Percentiles rank a stretch among this genome's conserved stretches.
phyloP scores from a whole-genome alignment of 176 grass and related monocot species.

The Musa itinerans region DNA sequence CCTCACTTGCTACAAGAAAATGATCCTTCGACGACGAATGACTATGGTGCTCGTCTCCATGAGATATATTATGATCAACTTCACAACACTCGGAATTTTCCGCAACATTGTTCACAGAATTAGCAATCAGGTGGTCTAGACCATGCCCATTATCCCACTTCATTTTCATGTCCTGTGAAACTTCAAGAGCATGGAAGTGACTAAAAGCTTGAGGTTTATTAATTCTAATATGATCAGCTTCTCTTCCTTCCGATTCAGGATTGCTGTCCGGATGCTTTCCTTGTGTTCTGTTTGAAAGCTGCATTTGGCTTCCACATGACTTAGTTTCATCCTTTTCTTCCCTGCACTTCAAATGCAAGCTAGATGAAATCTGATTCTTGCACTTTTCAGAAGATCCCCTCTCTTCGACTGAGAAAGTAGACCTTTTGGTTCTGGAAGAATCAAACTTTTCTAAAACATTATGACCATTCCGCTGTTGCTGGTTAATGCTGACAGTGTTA shows the following conservation, averaged over 20 bases:
- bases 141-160: background rate
- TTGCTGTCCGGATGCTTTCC: conserved; percentile 13
- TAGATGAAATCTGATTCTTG: conserved; percentile 25
- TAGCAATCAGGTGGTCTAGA: background rate
- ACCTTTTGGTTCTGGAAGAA: conserved; percentile 39
- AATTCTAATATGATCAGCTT: conserved; percentile 31
- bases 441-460: conserved; percentile 33
- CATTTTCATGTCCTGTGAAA: background rate
- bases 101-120: conserved; percentile 13
- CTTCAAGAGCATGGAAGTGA: conserved; percentile 21
- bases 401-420: conserved; percentile 18
- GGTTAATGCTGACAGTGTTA: conserved; percentile 25
- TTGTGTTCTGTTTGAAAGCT: conserved; percentile 22
- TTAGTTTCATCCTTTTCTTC: conserved; percentile 24
- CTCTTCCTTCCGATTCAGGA: conserved; percentile 10
- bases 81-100: conserved; percentile 41
- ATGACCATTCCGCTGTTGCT: conserved; percentile 14
- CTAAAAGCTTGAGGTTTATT: conserved; percentile 34
- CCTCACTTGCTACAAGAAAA: conserved; percentile 17
- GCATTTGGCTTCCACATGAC: conserved; percentile 22
- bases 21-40: conserved; percentile 16
- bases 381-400: conserved; percentile 36
- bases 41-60: conserved; percentile 18
- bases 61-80: conserved; percentile 11
- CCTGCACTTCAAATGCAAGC: conserved; percentile 13